Evolutionary conservation across 2,329 filamentous ascomycete species (phyloP).

Genomic region (Fonsecaea pedrosoi): DNA sequence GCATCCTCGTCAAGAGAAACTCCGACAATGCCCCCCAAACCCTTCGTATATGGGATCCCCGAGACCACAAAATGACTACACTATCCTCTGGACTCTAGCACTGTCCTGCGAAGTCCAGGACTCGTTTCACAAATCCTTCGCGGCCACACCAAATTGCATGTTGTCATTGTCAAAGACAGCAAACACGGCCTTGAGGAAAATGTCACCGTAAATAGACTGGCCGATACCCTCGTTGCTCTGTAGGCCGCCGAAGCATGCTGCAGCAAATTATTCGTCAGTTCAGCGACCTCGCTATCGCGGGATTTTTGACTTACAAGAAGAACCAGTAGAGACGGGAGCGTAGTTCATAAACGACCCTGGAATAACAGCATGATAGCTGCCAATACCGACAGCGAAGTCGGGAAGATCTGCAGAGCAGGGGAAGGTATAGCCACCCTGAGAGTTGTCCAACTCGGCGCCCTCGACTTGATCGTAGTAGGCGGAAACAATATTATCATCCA

Average conservation of each 20-base stretch:
- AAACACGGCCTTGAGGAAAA: constrained; percentile 79
- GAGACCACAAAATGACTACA: not conserved
- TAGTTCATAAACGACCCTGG: constrained; percentile 62
- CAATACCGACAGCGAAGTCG: constrained; percentile 61
- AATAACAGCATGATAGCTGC: constrained; percentile 57
- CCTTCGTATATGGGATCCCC: not conserved
- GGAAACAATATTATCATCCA: constrained; percentile 60
- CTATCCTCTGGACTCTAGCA: not conserved
- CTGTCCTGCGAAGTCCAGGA: not conserved
- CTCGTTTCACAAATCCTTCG: constrained; percentile 32
- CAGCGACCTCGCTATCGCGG: not conserved
- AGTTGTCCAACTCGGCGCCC: constrained; percentile 50
- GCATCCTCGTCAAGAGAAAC: not conserved
- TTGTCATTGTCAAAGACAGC: constrained; percentile 68
- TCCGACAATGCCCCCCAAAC: not conserved
- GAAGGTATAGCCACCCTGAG: constrained; percentile 47
- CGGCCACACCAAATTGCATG: constrained; percentile 36
- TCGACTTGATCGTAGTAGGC: constrained; percentile 67
- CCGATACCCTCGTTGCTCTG: constrained; percentile 64
- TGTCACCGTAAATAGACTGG: constrained; percentile 75
- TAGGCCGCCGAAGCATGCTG: constrained; percentile 75
- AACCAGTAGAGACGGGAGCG: constrained; percentile 33
- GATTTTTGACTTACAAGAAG: constrained; percentile 33
- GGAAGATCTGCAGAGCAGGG: constrained; percentile 59
- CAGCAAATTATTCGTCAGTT: not conserved